Base-by-base conservation (phyloP, 2,329 filamentous ascomycete genomes). In the Pseudomassariella vexata region DNA sequence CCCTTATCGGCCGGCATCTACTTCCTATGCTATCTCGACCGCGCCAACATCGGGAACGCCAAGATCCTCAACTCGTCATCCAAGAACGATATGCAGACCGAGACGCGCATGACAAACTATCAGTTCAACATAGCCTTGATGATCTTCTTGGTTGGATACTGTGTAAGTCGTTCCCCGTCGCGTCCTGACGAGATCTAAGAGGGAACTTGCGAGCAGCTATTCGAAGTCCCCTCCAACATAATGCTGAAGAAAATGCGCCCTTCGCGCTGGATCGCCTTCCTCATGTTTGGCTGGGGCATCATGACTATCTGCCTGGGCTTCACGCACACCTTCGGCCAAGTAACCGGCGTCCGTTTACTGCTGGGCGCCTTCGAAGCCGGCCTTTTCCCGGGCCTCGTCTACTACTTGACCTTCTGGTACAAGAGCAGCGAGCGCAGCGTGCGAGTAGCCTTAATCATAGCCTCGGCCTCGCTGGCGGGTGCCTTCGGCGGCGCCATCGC, bases 401-500 rank as follows among this genome's bases (percentile, higher is more conserved):
- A 77, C 54, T 85, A 85, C 44, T 61, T 88, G 28, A 86, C 82
- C 0, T 76, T 85, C 39, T 87, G 84, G 69, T 88, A 88, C 54
- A 77, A 71, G 26, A 74, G 76, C 43, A 69, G 75, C 12, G 82
- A 88, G 56, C 69, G 84, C 4, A 82, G 79, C 15, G 58, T 85
- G n/a, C 70, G 83, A 5, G 77, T 86, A 3, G 80, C 80, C 3
- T 78, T 84, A 38, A 72, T 88, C 2, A 79, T 87, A 36, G 74
- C 79, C 11, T 76, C 68, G 11, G 77, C 44, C 1, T 82, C 83
- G 0, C 65, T 86, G 1, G 80, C 82, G 0, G 83, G 84, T 6
- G 83, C 83, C 10, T 86, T 78, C 42, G 82, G 83, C n/a, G 84
- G 84, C 4, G 68, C 85, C 2, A 72, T 89, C 6, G 84, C 84